Evolutionary conservation across 2,329 filamentous ascomycete species (phyloP), one percentile per base, ranked within the genome.

Genomic region (Emmonsiellopsis sp.): DNA sequence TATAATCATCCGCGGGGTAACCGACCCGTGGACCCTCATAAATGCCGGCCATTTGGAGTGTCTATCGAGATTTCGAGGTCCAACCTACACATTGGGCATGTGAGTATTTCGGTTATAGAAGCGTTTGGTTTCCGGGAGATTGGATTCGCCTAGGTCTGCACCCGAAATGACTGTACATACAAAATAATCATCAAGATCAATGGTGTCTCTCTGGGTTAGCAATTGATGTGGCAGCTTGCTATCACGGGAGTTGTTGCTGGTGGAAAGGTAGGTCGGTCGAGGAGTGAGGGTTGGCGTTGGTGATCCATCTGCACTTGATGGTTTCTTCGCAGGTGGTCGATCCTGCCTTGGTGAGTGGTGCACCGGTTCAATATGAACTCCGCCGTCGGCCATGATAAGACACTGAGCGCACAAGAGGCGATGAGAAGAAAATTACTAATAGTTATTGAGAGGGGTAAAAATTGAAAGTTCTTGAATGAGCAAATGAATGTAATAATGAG

Each of bases 21-120:
- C 83, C 57, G 83, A 87, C 61, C 87, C 87, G 66, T 89, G 86
- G 72, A 91, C 77, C 55, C 85, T 84, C 66, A 91, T 71, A 65
- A 89, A 86, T 58, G 83, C 79, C 15, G 87, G 87, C 78, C 85
- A 84, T 76, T 87, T 89, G 16, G 85, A 89, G 68, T 90, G 86
- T 62, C 81, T 81, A 54, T 82, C 76, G 58, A 88, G 79, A 65
- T 89, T 82, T 56, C 84, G 79, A 49, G 87, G 87, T 15, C 65
- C 71, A 32, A 55, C 51, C 53, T 62, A 42, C n/a, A 30, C 9
- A 15, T 40, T 31, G 7, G 37, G n/a, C 30, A 37, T 16, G 55
- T 6, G 6, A 30, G 48, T 42, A 26, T 41, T 46, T 26, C 20
- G 20, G 20, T 26, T 26, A 26, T 26, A 3, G 20, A 26, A 26